These are phyloP conservation scores for Colletotrichum siamense DNA, from an alignment of 2,329 filamentous ascomycete species.

Conservation along the genomic window DNA sequence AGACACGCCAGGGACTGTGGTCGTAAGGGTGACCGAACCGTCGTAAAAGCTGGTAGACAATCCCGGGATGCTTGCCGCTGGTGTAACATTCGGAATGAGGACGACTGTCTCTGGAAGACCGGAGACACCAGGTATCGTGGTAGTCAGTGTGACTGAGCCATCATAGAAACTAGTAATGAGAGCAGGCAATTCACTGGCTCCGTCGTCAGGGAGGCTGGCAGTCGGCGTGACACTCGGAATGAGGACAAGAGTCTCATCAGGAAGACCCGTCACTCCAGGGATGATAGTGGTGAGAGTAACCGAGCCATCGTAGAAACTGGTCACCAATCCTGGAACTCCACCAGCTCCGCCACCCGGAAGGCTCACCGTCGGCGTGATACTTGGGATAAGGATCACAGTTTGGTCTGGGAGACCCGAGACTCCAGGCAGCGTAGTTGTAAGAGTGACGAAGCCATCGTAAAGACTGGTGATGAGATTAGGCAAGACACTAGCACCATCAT, in stretches of 20 bases:
- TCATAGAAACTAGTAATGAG: not conserved
- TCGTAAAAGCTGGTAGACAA: not conserved
- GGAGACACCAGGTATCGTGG: not conserved
- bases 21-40: not conserved
- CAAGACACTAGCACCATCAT: not conserved
- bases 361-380: not conserved
- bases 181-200: not conserved
- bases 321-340: not conserved
- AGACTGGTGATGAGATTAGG: not conserved
- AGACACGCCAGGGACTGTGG: not conserved
- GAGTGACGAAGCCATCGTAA: not conserved
- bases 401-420: not conserved
- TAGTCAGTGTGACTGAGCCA: not conserved
- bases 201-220: not conserved
- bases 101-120: not conserved
- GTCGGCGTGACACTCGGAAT: not conserved
- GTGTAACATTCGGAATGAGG: not conserved
- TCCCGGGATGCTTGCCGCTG: not conserved
- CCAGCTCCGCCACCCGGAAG: not conserved
- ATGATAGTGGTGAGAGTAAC: not conserved
- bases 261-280: not conserved
- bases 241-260: not conserved
- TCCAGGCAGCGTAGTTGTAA: not conserved
- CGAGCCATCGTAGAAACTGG: not conserved
- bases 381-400: not conserved